Percentiles rank a stretch among this genome's conserved stretches.
phyloP scores from a whole-genome alignment of 345 rosid species.

The Eucalyptus victrix region DNA sequence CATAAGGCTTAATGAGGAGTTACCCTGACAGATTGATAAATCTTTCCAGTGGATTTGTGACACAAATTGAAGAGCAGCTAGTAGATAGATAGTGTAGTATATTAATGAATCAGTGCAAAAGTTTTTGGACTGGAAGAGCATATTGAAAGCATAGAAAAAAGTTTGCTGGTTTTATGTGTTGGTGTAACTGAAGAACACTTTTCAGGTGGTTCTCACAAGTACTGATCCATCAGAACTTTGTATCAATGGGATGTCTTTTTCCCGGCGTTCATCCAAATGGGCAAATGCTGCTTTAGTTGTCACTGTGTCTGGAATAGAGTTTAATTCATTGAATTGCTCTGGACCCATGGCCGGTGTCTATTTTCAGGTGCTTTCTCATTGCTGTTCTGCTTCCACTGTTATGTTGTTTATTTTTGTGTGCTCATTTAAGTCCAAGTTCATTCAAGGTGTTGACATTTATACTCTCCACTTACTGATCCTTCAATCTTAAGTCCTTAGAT shows the following conservation, averaged over 20 bases:
- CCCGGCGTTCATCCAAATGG: constrained; percentile 93
- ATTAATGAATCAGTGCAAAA: not conserved
- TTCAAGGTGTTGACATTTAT: not conserved
- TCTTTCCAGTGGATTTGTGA: not conserved
- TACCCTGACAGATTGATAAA: not conserved
- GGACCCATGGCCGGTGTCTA: constrained; percentile 93
- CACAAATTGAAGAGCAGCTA: not conserved
- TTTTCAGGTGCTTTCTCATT: constrained; percentile 55
- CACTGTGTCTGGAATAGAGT: constrained; percentile 61
- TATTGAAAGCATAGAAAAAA: not conserved
- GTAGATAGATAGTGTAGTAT: not conserved
- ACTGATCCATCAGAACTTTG: constrained; percentile 80
- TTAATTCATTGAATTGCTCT: constrained; percentile 44
- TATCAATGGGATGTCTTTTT: constrained; percentile 96
- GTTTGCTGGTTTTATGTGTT: not conserved
- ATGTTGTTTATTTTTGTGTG: not conserved
- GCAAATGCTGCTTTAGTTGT: constrained; percentile 93
- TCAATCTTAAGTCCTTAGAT: not conserved
- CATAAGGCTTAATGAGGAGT: not conserved
- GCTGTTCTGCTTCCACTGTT: not conserved
- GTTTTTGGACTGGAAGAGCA: not conserved
- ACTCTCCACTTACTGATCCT: not conserved
- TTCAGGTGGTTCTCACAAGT: constrained; percentile 93
- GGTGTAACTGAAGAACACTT: not conserved
- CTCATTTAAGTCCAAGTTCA: not conserved